phyloP scores from a whole-genome alignment of 139 green algal genomes.

The Tetraselmis chui region DNA sequence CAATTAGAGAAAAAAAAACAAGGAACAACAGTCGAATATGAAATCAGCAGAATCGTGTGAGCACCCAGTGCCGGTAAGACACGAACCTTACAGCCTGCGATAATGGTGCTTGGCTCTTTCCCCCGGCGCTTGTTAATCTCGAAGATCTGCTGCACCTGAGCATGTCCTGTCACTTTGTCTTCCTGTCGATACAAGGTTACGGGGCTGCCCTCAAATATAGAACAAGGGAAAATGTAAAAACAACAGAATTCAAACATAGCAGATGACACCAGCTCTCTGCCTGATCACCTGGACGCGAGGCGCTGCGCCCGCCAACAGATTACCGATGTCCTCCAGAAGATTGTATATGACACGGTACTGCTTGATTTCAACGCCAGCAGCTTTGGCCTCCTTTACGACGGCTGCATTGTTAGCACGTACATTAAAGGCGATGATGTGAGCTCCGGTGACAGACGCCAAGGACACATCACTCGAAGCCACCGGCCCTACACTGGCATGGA shows the following conservation, averaged over 20 bases:
- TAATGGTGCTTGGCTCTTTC: not conserved
- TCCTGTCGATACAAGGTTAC: too few species aligned
- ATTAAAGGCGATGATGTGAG: constrained; percentile 72
- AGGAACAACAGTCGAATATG: too few species aligned
- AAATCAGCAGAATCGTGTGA: too few species aligned
- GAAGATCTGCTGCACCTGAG: not conserved
- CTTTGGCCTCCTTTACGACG: constrained; percentile 35
- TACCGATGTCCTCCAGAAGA: constrained; percentile 56
- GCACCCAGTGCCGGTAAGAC: too few species aligned
- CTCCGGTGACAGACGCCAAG: constrained; percentile 55
- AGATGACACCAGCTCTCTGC: too few species aligned
- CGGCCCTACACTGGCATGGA: constrained; percentile 64
- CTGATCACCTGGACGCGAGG: not conserved
- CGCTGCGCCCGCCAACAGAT: not conserved
- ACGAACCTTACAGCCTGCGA: not conserved
- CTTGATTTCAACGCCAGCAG: constrained; percentile 39
- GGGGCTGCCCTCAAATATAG: too few species aligned
- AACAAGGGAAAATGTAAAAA: too few species aligned
- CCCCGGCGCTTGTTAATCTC: not conserved
- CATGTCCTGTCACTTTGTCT: not conserved
- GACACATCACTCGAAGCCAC: constrained; percentile 57
- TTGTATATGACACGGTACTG: constrained; percentile 74
- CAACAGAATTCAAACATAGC: too few species aligned
- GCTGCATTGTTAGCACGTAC: constrained; percentile 21
- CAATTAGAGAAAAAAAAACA: too few species aligned